phyloP scores from a whole-genome alignment of 768 basidiomycete genomes.

The Suillus sp. region DNA sequence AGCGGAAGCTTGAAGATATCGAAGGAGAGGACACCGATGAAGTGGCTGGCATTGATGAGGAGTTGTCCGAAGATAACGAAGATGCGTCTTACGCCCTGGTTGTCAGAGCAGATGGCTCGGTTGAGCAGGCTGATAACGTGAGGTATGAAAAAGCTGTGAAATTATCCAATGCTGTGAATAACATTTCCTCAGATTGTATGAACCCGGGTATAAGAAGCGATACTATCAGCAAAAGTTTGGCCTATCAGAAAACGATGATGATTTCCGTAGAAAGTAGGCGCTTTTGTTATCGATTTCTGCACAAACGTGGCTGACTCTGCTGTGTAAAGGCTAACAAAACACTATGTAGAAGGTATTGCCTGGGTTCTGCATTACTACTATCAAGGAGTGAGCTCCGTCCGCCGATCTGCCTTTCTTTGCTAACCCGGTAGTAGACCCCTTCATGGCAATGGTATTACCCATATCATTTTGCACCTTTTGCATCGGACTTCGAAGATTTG shows the following conservation, averaged over 20 bases:
- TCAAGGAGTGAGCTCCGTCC: slow-evolving; percentile 73
- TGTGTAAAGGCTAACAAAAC: slow-evolving; percentile 62
- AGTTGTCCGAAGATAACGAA: slow-evolving; percentile 47
- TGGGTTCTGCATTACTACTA: slow-evolving; percentile 99
- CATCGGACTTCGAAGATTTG: slow-evolving; percentile 86
- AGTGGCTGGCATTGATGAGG: slow-evolving; percentile 29
- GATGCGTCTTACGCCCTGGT: slow-evolving; percentile 61
- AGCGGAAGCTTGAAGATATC: slow-evolving; percentile 48
- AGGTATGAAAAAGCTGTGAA: slow-evolving; percentile 55
- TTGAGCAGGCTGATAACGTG: slow-evolving; percentile 92
- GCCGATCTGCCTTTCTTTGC: slow-evolving; percentile 7
- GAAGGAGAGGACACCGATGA: slow-evolving; percentile 43
- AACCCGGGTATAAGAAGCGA: slow-evolving; percentile 92
- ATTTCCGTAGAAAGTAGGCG: slow-evolving; percentile 72
- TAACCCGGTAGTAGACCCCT: slow-evolving; percentile 55
- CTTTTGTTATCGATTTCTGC: slow-evolving; percentile 7
- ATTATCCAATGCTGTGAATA: slow-evolving; percentile 8
- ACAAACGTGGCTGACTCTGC: slow-evolving; percentile 10
- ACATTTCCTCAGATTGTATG: slow-evolving; percentile 71
- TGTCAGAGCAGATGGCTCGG: slow-evolving; percentile 89
- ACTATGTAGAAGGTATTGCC: slow-evolving; percentile 91
- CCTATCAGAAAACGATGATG: slow-evolving; percentile 64
- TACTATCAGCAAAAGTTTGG: slow-evolving; percentile 96
- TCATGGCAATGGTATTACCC: slow-evolving; percentile 99
- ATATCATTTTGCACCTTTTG: slow-evolving; percentile 97